These are phyloP conservation scores for Paulownia fortunei DNA, from an alignment of 257 asterid species.

Conservation along the genomic window DNA sequence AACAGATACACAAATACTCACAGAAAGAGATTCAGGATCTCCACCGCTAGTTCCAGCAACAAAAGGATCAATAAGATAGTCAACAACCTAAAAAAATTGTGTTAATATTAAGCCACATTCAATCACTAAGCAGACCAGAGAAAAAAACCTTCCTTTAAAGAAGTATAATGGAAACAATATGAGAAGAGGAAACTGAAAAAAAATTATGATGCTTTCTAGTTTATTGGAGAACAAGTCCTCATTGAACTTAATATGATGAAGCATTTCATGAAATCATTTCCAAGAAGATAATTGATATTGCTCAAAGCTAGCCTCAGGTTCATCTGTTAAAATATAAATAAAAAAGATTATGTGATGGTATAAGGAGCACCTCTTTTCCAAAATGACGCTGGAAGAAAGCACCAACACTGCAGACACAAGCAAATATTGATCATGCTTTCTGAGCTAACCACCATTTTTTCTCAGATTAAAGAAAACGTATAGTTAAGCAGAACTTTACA, in stretches of 20 bases:
- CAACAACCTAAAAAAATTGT: constrained; percentile 70
- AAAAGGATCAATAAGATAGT: constrained; percentile 90
- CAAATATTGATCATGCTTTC: constrained; percentile 31
- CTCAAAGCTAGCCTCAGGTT: constrained; percentile 12
- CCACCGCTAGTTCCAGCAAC: constrained; percentile 95
- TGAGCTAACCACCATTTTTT: constrained; percentile 17
- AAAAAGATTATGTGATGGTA: constrained; percentile 12
- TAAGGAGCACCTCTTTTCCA: constrained; percentile 81
- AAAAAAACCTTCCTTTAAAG: not conserved
- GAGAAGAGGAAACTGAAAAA: constrained; percentile 7
- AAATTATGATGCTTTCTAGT: constrained; percentile 10
- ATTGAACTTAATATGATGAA: constrained; percentile 14
- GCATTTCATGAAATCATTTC: not conserved
- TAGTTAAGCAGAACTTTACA: not conserved
- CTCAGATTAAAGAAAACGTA: constrained; percentile 19
- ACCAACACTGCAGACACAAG: constrained; percentile 76
- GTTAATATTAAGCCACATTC: constrained; percentile 22
- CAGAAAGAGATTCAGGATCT: constrained; percentile 92
- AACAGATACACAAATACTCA: constrained; percentile 49
- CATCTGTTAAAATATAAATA: constrained; percentile 20
- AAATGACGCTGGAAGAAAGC: constrained; percentile 93
- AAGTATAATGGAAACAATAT: constrained; percentile 15
- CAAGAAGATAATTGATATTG: constrained; percentile 1
- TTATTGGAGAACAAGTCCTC: constrained; percentile 20
- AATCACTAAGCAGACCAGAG: constrained; percentile 10